A percentile compares a stretch with the other conserved stretches of the same genome.
Evolutionary conservation across 2,329 filamentous ascomycete species (phyloP).

Genomic region (Pseudogymnoascus verrucosus): DNA sequence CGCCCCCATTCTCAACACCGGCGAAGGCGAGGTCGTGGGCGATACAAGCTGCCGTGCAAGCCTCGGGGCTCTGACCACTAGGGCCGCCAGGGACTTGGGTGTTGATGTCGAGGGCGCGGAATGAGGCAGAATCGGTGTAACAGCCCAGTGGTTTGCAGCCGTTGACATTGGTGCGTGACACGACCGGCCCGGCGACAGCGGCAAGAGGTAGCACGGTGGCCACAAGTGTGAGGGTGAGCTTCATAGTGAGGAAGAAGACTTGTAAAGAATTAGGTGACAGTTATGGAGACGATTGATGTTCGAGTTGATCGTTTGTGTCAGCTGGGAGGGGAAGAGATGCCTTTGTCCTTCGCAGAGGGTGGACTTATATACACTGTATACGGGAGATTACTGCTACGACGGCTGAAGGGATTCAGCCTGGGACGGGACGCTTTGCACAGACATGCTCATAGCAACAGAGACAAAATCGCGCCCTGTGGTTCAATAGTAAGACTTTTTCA

Average conservation of each 20-base stretch:
- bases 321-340: neutral
- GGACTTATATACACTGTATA: neutral
- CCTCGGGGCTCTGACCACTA: neutral
- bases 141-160: constrained; percentile 9
- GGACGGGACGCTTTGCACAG: neutral
- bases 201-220: neutral
- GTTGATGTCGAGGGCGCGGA: constrained; percentile 16
- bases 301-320: neutral
- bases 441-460: neutral
- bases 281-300: neutral
- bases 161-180: neutral
- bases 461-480: neutral
- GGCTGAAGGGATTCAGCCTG: neutral
- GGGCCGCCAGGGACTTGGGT: neutral
- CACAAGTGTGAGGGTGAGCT: neutral
- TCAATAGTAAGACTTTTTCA: neutral
- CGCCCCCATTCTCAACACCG: constrained; percentile 32
- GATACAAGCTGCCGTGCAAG: neutral
- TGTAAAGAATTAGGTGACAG: neutral
- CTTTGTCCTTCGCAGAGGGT: neutral
- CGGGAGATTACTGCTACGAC: neutral
- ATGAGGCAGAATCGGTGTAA: constrained; percentile 8
- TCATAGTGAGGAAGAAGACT: neutral
- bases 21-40: constrained; percentile 26
- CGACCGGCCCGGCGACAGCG: neutral